A percentile compares a stretch with the other conserved stretches of the same genome.
phyloP scores from a whole-genome alignment of 2,329 filamentous ascomycete species.

The Amylocarpus encephaloides region DNA sequence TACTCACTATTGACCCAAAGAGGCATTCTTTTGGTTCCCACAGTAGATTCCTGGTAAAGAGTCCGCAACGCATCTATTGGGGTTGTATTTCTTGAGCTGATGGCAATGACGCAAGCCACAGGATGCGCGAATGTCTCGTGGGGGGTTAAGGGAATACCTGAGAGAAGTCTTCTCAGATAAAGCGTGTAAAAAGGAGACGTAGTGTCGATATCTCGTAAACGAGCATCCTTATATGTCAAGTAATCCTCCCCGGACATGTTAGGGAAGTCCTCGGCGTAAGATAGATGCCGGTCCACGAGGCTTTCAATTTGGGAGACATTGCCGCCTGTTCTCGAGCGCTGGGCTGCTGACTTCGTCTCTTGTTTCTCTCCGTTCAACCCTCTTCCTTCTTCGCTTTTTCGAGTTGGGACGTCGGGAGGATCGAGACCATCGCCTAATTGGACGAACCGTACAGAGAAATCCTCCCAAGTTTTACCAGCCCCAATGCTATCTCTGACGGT shows the following conservation, averaged over 20 bases:
- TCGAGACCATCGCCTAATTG: slow-evolving; percentile 57
- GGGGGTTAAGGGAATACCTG: slow-evolving; percentile 67
- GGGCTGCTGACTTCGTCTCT: slow-evolving; percentile 11
- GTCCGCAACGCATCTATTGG: slow-evolving; percentile 83
- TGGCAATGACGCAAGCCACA: slow-evolving; percentile 88
- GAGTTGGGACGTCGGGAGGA: slow-evolving; percentile 38
- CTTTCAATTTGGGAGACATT: slow-evolving; percentile 68
- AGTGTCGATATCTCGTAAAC: slow-evolving; percentile 28
- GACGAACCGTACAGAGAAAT: slow-evolving; percentile 84
- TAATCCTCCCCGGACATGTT: slow-evolving; percentile 27
- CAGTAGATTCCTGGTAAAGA: slow-evolving; percentile 78
- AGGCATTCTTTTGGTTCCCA: slow-evolving; percentile 67
- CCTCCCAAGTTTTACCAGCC: slow-evolving; percentile 74
- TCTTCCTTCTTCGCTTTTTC: slow-evolving; percentile 30
- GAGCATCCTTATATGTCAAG: slow-evolving; percentile 34
- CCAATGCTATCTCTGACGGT: slow-evolving; percentile 87
- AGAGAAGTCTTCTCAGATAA: slow-evolving; percentile 78
- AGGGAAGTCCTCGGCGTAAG: slow-evolving; percentile 56
- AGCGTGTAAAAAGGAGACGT: slow-evolving; percentile 78
- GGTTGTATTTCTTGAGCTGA: slow-evolving; percentile 77
- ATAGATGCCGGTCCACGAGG: slow-evolving; percentile 72
- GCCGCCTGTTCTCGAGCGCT: slow-evolving; percentile 34
- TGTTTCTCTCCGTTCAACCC: slow-evolving; percentile 19
- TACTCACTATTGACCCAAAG: slow-evolving; percentile 89
- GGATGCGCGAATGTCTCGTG: slow-evolving; percentile 95